Conservation (phyloP, 2,329 filamentous ascomycete genomes). For the Aspergillus aculeatus region DNA sequence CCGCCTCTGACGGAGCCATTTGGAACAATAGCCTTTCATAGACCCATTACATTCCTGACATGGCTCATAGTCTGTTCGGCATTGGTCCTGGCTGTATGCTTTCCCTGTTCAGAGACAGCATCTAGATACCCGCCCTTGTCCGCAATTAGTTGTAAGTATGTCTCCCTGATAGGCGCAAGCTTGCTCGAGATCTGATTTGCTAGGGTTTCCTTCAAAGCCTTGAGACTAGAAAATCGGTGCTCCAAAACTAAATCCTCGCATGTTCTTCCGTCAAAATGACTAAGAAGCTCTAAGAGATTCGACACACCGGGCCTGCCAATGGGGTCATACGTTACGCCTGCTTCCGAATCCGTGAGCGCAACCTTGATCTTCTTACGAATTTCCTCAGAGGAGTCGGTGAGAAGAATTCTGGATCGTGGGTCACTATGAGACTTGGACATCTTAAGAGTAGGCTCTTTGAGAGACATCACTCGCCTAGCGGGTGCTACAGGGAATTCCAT, state of each 20-base stretch:
- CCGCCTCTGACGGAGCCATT: too few species aligned
- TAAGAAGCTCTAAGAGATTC: conserved; percentile 80
- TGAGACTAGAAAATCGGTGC: conserved; percentile 49
- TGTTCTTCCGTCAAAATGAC: conserved; percentile 58
- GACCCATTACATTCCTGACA: conserved; percentile 32
- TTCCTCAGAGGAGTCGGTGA: conserved; percentile 66
- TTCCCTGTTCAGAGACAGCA: conserved; percentile 31
- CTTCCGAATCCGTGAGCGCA: conserved; percentile 73
- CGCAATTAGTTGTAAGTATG: conserved; percentile 30
- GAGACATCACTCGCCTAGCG: conserved; percentile 83
- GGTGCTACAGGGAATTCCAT: conserved; percentile 54
- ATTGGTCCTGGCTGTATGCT: conserved; percentile 31
- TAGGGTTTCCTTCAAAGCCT: conserved; percentile 64
- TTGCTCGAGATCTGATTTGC: conserved; percentile 44
- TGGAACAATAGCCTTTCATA: conserved; percentile 19
- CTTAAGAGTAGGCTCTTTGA: conserved; percentile 73
- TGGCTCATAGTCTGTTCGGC: conserved; percentile 32
- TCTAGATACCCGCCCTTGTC: conserved; percentile 31
- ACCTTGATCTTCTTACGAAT: conserved; percentile 69
- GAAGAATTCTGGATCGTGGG: conserved; percentile 72
- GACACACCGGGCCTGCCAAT: conserved; percentile 72
- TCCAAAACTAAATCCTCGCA: conserved; percentile 50
- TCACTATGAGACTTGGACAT: conserved; percentile 90
- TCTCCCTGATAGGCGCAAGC: conserved; percentile 36
- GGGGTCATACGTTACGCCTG: conserved; percentile 71